Evolutionary conservation across 2,329 filamentous ascomycete genomes (phyloP).

Genomic region (Colletotrichum orbiculare): DNA sequence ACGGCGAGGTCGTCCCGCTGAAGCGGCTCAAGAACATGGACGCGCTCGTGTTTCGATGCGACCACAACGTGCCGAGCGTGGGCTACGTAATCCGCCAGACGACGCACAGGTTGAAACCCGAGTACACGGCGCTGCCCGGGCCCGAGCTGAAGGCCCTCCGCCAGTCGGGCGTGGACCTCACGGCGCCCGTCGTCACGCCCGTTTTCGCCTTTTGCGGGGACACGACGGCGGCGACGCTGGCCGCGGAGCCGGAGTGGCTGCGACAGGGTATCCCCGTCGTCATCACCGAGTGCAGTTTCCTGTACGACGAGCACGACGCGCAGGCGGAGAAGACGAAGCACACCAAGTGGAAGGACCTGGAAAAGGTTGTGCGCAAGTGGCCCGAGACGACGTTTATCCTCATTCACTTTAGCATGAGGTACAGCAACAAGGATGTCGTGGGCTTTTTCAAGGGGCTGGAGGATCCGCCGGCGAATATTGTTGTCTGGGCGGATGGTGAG

Average conservation of each 20-base stretch:
- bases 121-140: constrained; percentile 50
- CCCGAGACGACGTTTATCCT: constrained; percentile 57
- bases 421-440: constrained; percentile 52
- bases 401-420: constrained; percentile 59
- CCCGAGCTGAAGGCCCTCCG: constrained; percentile 52
- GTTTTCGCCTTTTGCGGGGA: constrained; percentile 62
- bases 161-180: constrained; percentile 51
- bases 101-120: constrained; percentile 51
- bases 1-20: constrained; percentile 51
- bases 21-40: constrained; percentile 49
- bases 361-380: constrained; percentile 55
- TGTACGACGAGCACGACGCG: constrained; percentile 53
- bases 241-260: constrained; percentile 53
- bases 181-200: constrained; percentile 49
- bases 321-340: constrained; percentile 60
- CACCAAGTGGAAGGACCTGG: constrained; percentile 58
- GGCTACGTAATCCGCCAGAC: constrained; percentile 58
- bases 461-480: constrained; percentile 54
- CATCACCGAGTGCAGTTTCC: constrained; percentile 62
- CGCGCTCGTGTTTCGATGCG: constrained; percentile 56
- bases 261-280: constrained; percentile 54
- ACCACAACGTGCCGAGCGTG: constrained; percentile 59
- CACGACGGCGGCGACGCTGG: constrained; percentile 54
- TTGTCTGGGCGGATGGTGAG: constrained; percentile 57
- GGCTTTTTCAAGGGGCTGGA: constrained; percentile 54